Base-by-base conservation (phyloP, 2,329 filamentous ascomycete genomes). In the Blastomyces emzantsi region DNA sequence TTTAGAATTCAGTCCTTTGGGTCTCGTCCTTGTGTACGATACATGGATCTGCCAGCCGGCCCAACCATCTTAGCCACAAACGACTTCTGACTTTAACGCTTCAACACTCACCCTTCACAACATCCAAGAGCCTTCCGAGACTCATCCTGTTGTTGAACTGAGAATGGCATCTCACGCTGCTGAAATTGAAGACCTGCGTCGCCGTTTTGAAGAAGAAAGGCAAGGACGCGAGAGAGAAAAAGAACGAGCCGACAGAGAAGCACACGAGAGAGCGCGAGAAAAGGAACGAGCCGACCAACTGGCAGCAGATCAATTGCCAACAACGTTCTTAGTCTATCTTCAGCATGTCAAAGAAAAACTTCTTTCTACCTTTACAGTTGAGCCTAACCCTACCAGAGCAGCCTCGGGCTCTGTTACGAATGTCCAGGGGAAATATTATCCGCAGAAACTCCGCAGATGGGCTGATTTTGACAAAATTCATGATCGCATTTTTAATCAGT, bases 401-500 rank as follows among this genome's bases (percentile, higher is more conserved):
- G 17, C 60, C 19, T 17, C 60, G 4, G 60, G 47, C 8, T 13
- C 43, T 51, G 33, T 61, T 36, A 61, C 60, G 22, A 13, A 49
- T 33, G 60, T 61, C 9, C 11, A 30, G 3, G 60, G 60, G 11
- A 61, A 61, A 61, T 61, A 54, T 15, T 61, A 61, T 33, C 60
- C 60, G 28, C 60, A 11, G 15, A n/a, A 28, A 17, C 25, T 61
- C 17, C 33, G 49, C n/a, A 1, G 2, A 2, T 61, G 60, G 60
- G 25, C 15, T 2, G 60, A 54, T 25, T 61, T 61, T 17, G 45
- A 49, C 11, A 36, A 61, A 15, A 33, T 2, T 6, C 60, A 51
- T 17, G 15, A 54, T 33, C 41, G n/a, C 22, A 25, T 30, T 25
- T 60, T 60, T 36, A 15, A 45, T 19, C 39, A 17, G 36, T 47